Conservation (phyloP, 306 rosid species). For the Acacia crassicarpa region DNA sequence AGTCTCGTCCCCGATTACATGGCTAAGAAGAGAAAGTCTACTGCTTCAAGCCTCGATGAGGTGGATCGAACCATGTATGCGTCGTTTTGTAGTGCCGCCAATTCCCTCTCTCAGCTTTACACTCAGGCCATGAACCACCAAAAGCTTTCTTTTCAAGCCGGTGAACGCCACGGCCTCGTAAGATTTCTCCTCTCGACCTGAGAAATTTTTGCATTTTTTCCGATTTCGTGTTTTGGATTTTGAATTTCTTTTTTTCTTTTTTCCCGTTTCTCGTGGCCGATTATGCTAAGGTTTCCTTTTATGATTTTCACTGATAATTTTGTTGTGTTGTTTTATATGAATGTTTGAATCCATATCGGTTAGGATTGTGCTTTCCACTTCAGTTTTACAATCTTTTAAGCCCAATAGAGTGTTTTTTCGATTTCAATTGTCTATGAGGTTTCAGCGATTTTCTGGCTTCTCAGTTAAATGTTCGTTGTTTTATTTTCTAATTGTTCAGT, state of each 20-base stretch:
- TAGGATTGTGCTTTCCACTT: background rate
- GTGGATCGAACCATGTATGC: constrained; percentile 59
- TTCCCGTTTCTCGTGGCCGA: background rate
- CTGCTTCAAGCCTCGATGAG: constrained; percentile 49
- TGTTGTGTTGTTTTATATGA: background rate
- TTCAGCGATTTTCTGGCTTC: background rate
- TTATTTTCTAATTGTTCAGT: background rate
- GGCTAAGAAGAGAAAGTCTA: constrained; percentile 63
- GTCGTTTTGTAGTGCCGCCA: constrained; percentile 50
- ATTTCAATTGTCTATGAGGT: background rate
- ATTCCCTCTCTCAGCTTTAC: constrained; percentile 53
- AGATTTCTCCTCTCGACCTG: background rate
- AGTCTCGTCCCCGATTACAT: constrained; percentile 4
- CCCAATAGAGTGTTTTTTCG: background rate
- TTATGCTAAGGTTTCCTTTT: background rate
- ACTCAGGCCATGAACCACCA: constrained; percentile 57
- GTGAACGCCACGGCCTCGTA: constrained; percentile 59
- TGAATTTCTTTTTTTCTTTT: too few species aligned
- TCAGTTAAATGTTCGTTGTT: background rate
- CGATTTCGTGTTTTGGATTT: background rate
- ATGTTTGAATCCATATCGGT: background rate
- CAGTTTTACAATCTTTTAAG: background rate
- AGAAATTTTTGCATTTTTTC: too few species aligned
- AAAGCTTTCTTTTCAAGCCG: constrained; percentile 56
- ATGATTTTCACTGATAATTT: background rate